These are phyloP conservation scores for Metschnikowia colocasiae DNA, from an alignment of 805 yeast species.

Conservation along the genomic window DNA sequence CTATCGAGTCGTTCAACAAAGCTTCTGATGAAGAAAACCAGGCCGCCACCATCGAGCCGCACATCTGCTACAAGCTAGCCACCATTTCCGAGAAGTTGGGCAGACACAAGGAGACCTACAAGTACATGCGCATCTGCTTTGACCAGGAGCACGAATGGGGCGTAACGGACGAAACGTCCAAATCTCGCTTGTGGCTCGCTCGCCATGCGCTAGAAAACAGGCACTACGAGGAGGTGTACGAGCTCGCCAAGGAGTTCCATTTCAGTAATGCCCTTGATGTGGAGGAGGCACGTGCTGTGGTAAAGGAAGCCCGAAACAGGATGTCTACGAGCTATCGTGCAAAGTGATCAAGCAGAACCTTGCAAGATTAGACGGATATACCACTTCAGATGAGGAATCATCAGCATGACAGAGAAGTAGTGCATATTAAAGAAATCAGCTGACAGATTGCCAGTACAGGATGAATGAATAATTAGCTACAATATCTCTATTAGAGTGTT, in stretches of 20 bases:
- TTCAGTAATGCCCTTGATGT: conserved; percentile 77
- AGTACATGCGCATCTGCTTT: conserved; percentile 64
- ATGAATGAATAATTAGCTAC: too few species aligned
- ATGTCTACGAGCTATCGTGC: conserved; percentile 24
- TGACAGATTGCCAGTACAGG: too few species aligned
- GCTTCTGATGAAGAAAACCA: conserved; percentile 18
- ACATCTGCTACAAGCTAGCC: conserved; percentile 65
- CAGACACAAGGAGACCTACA: conserved; percentile 50
- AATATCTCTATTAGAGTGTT: neutral
- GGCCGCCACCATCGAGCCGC: conserved; percentile 45
- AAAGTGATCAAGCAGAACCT: neutral
- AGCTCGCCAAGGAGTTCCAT: conserved; percentile 63
- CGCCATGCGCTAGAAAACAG: conserved; percentile 53
- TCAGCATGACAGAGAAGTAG: too few species aligned
- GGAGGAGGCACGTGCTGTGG: conserved; percentile 83
- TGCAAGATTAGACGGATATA: neutral
- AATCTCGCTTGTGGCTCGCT: conserved; percentile 86
- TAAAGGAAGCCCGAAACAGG: conserved; percentile 68
- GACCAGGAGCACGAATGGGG: conserved; percentile 65
- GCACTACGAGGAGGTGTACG: conserved; percentile 66
- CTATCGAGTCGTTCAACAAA: conserved; percentile 40
- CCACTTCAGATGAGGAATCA: neutral
- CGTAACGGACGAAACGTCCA: conserved; percentile 66
- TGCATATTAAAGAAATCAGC: too few species aligned
- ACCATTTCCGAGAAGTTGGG: conserved; percentile 55